Evolutionary conservation across 1,284 basidiomycete genomes (phyloP).

Genomic region (Rhodotorula sp.): DNA sequence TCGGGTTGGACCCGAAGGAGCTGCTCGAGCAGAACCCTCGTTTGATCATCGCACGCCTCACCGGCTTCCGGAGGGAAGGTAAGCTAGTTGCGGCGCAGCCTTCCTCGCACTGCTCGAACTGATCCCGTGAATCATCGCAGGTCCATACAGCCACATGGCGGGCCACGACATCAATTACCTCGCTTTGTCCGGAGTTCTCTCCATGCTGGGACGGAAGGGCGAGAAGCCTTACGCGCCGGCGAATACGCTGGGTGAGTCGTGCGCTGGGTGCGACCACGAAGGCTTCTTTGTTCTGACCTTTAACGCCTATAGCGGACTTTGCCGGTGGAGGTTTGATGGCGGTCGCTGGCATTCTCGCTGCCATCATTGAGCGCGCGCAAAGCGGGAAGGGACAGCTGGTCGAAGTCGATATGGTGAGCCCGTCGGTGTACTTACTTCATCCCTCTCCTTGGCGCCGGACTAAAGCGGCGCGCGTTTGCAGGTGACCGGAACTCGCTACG

Average conservation of each 20-base stretch:
- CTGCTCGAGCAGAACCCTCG: conserved; percentile 24
- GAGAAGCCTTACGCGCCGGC: conserved; percentile 70
- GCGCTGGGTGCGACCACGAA: no score
- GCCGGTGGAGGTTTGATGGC: conserved; percentile 76
- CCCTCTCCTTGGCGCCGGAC: no score
- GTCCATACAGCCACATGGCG: conserved; percentile 47
- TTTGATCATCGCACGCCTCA: conserved; percentile 49
- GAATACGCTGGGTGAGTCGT: conserved; percentile 59
- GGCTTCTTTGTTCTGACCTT: no score
- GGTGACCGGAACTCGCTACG: conserved; percentile 75
- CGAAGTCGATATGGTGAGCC: conserved; percentile 69
- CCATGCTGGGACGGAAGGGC: conserved; percentile 46
- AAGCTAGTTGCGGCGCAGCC: neutral
- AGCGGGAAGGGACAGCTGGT: conserved; percentile 71
- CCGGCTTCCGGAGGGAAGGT: conserved; percentile 49
- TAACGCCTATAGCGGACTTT: conserved; percentile 61
- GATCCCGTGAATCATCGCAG: neutral
- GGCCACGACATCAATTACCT: conserved; percentile 80
- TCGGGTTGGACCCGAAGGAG: conserved; percentile 53
- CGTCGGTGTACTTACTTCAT: no score
- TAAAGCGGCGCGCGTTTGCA: conserved; percentile 44
- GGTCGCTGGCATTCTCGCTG: conserved; percentile 70
- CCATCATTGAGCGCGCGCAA: conserved; percentile 64
- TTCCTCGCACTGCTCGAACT: no score
- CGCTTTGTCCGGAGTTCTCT: conserved; percentile 72